Conservation (phyloP, 1,284 basidiomycete species). For the Naganishia sp. region DNA sequence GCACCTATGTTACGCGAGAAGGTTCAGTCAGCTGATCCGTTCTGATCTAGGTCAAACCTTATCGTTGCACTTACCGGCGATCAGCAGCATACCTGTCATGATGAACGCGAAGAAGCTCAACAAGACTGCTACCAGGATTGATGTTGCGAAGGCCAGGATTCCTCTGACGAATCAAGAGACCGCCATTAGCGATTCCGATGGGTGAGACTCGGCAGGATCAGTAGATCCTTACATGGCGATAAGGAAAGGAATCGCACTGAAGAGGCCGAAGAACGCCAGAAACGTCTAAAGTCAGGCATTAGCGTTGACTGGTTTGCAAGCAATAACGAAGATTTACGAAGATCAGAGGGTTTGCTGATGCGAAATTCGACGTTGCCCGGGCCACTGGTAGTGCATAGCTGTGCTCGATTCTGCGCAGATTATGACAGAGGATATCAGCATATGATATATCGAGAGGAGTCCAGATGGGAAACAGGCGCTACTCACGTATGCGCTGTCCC, state of each 20-base stretch:
- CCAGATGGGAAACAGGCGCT: not conserved
- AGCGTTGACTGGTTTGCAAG: not conserved
- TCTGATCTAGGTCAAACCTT: not conserved
- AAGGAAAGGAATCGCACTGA: constrained; percentile 15
- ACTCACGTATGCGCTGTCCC: constrained; percentile 13
- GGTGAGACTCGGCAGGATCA: too few relatives aligned
- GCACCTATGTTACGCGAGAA: not conserved
- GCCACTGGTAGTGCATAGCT: constrained; percentile 3
- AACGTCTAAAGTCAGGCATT: constrained; percentile 3
- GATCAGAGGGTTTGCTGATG: constrained; percentile 9
- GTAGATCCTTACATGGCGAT: constrained; percentile 9
- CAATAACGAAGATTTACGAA: constrained; percentile 5
- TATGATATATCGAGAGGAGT: not conserved
- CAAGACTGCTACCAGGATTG: not conserved
- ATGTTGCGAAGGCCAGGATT: not conserved
- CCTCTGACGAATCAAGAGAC: constrained; percentile 1
- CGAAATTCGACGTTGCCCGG: not conserved
- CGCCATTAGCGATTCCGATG: not conserved
- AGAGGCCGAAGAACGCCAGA: constrained; percentile 9
- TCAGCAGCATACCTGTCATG: not conserved
- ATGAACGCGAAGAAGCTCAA: not conserved
- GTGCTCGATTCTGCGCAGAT: constrained; percentile 1
- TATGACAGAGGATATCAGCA: not conserved
- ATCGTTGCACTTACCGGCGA: constrained; percentile 1
- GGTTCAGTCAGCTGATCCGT: not conserved